A percentile compares a stretch with the other conserved stretches of the same genome.
phyloP scores from a whole-genome alignment of 2,329 filamentous ascomycete species.

The Lecanicillium sp. region DNA sequence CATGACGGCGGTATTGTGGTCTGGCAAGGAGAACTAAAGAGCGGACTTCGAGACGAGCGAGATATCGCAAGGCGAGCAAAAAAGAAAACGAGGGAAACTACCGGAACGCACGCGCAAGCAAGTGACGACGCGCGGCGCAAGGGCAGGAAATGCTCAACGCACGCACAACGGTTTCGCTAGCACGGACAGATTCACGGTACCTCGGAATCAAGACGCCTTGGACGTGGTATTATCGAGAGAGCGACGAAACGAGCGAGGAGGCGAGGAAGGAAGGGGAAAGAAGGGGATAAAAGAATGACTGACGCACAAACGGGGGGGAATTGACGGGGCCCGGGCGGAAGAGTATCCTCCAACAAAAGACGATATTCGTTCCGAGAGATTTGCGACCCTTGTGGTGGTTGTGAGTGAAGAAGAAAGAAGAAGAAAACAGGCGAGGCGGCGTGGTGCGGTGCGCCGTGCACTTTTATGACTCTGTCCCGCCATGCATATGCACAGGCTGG shows the following conservation, averaged over 20 bases:
- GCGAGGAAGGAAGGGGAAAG: constrained; percentile 27
- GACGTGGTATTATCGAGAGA: constrained; percentile 35
- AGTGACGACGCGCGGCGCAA: constrained; percentile 16
- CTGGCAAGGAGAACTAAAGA: constrained; percentile 17
- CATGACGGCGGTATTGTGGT: constrained; percentile 51
- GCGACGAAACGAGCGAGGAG: constrained; percentile 45
- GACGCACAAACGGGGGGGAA: constrained; percentile 31
- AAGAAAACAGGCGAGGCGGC: constrained; percentile 23
- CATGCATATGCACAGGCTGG: too few relatives aligned
- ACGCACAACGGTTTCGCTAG: not conserved
- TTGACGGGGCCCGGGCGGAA: constrained; percentile 50
- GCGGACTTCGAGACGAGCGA: constrained; percentile 16
- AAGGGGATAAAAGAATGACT: constrained; percentile 24
- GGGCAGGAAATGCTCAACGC: constrained; percentile 17
- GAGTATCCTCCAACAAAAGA: constrained; percentile 37
- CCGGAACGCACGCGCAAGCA: constrained; percentile 20
- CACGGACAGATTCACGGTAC: not conserved
- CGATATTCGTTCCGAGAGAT: constrained; percentile 43
- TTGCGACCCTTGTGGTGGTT: constrained; percentile 52
- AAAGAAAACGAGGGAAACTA: constrained; percentile 6
- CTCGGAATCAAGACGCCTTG: too few relatives aligned
- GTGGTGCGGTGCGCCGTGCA: constrained; percentile 20
- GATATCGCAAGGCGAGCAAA: not conserved
- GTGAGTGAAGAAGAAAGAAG: constrained; percentile 42
- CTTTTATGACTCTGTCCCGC: too few relatives aligned